phyloP scores from a whole-genome alignment of 495 filamentous ascomycete genomes.

The Paragyromitra xinjiangensis region DNA sequence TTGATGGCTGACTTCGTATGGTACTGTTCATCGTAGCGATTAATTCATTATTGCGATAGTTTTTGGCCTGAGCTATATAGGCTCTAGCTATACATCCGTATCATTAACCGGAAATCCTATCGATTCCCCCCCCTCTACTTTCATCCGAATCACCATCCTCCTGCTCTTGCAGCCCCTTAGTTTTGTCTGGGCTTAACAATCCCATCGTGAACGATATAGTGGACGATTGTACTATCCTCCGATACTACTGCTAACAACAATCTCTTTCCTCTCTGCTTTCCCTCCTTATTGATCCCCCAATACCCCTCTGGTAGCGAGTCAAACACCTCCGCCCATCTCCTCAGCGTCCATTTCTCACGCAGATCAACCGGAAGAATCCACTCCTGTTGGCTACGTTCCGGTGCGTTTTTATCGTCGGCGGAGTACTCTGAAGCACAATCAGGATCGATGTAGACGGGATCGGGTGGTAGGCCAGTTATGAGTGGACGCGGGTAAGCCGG shows the following conservation, averaged over 20 bases:
- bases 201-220: constrained; percentile 94
- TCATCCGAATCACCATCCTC: neutral
- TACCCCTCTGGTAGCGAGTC: constrained; percentile 70
- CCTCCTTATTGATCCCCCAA: constrained; percentile 52
- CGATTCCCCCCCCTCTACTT: neutral
- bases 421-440: constrained; percentile 62
- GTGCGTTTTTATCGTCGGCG: constrained; percentile 33
- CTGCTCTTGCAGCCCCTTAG: constrained; percentile 59
- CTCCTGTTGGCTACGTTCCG: constrained; percentile 60
- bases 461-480: constrained; percentile 87
- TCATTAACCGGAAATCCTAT: neutral
- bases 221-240: constrained; percentile 91
- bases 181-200: constrained; percentile 97
- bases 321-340: constrained; percentile 79
- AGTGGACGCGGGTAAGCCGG: constrained; percentile 68
- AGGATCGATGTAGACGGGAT: constrained; percentile 86
- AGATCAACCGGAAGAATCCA: constrained; percentile 89
- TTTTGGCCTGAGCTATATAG: neutral
- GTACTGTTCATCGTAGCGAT: neutral
- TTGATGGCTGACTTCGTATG: too few species aligned
- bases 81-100: neutral
- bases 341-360: constrained; percentile 82
- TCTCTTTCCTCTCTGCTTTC: constrained; percentile 69
- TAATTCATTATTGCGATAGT: neutral
- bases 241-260: constrained; percentile 82